These are phyloP conservation scores for Diaporthe eres DNA, from an alignment of 2,329 filamentous ascomycete genomes.

Conservation along the genomic window DNA sequence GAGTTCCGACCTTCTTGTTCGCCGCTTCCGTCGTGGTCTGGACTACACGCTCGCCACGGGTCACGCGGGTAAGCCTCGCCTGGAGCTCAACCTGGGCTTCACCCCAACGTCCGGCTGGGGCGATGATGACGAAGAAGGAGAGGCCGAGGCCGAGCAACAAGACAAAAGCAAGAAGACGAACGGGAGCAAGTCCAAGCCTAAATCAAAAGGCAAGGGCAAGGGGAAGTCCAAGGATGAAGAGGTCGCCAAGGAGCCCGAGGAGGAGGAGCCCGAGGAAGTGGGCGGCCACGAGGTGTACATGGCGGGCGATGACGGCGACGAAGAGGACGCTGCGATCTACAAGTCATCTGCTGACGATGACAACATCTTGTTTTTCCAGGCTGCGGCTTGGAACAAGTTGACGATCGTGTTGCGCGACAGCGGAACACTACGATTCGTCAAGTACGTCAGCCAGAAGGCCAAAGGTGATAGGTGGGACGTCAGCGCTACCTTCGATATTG, in stretches of 20 bases:
- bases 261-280: slow-evolving; percentile 64
- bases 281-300: slow-evolving; percentile 93
- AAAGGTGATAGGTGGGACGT: slow-evolving; percentile 95
- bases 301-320: slow-evolving; percentile 83
- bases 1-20: slow-evolving; percentile 82
- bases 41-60: slow-evolving; percentile 96
- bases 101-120: slow-evolving; percentile 92
- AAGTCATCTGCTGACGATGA: slow-evolving; percentile 82
- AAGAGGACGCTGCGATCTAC: slow-evolving; percentile 86
- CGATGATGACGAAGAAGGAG: slow-evolving; percentile 71
- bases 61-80: slow-evolving; percentile 81
- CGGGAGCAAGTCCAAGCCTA: slow-evolving; percentile 49
- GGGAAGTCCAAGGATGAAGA: slow-evolving; percentile 51
- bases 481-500: slow-evolving; percentile 82
- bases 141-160: slow-evolving; percentile 57
- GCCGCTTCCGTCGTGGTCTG: slow-evolving; percentile 86
- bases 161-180: slow-evolving; percentile 50
- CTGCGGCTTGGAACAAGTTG: slow-evolving; percentile 87
- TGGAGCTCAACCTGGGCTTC: slow-evolving; percentile 90
- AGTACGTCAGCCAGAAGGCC: slow-evolving; percentile 89
- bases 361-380: slow-evolving; percentile 76
- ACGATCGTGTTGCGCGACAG: slow-evolving; percentile 90
- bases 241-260: slow-evolving; percentile 45
- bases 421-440: slow-evolving; percentile 92
- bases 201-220: slow-evolving; percentile 52